A percentile compares a stretch with the other conserved stretches of the same genome.
Evolutionary conservation across 495 filamentous ascomycete species (phyloP).

Genomic region (Pyronema domesticum): DNA sequence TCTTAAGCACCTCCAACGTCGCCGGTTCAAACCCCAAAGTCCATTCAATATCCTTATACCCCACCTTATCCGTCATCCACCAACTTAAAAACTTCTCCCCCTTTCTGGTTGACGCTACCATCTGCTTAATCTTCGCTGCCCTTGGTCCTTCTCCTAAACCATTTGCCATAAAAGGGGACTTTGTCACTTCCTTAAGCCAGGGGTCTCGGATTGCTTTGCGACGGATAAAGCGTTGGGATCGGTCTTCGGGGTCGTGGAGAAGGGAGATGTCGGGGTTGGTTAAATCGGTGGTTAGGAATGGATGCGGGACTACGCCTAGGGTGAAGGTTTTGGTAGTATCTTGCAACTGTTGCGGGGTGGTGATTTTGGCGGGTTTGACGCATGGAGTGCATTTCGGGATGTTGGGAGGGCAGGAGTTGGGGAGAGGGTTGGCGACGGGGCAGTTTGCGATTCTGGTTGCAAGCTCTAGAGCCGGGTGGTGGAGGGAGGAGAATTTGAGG

Average conservation of each 20-base stretch:
- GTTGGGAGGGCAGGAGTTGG: slow-evolving; percentile 76
- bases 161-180: slow-evolving; percentile 46
- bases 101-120: slow-evolving; percentile 45
- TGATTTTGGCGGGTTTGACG: slow-evolving; percentile 38
- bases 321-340: slow-evolving; percentile 52
- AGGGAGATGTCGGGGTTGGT: slow-evolving; percentile 20
- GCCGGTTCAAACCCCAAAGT: slow-evolving; percentile 73
- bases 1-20: slow-evolving; percentile 31
- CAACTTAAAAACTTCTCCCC: slow-evolving; percentile 40
- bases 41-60: slow-evolving; percentile 45
- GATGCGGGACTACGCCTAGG: slow-evolving; percentile 77
- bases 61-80: slow-evolving; percentile 45
- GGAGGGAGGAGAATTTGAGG: slow-evolving; percentile 51
- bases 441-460: slow-evolving; percentile 58
- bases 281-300: slow-evolving; percentile 60
- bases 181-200: slow-evolving; percentile 53
- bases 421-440: slow-evolving; percentile 43
- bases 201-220: slow-evolving; percentile 57
- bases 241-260: slow-evolving; percentile 22
- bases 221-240: slow-evolving; percentile 52
- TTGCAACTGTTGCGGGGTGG: slow-evolving; percentile 38
- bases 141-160: slow-evolving; percentile 43
- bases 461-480: slow-evolving; percentile 48
- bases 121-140: slow-evolving; percentile 61
- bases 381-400: slow-evolving; percentile 54